Evolutionary conservation across 2,329 filamentous ascomycete species (phyloP), one percentile per base, ranked within the genome.

Genomic region (Xenoacremonium recifei): DNA sequence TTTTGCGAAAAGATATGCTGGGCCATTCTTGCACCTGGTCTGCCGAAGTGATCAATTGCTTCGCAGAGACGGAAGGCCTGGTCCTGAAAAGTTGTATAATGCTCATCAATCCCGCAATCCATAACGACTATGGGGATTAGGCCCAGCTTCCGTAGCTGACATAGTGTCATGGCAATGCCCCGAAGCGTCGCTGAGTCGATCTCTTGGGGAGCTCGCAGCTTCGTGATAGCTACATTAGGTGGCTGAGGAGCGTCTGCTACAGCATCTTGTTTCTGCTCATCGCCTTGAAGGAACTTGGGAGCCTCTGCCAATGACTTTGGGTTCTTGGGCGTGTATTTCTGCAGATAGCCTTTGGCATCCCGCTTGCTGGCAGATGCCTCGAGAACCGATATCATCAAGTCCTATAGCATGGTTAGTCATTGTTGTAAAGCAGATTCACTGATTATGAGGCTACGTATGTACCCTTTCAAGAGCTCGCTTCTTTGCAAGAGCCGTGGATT

Each of bases 321-420:
- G 5, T 57, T 53, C 36, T 63, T 62, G 55, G 52, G 58, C 50
- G 54, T 84, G 63, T 96, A 95, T 47, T 89, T 91, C 54, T 93
- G 86, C 13, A 99, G 76, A 61, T 96, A 99, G 27, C 88, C 84
- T 65, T 87, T 91, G 35, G 91, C 90, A 69, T 99, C 93, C 56
- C 93, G 83, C 66, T 91, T 95, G 0, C 92, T 96, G 5, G 91
- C 87, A 10, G 90, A 89, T 15, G 91, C 89, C 58, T 88, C 89
- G 21, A 99, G 74, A 4, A 97, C 80, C 13, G 89, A 91, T 21
- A 95, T 76, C 55, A 95, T 84, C 57, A 96, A 86, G 60, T 96
- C 89, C 85, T 90, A 18, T 15, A 19, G 21, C 7, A 25, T 17
- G 6, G 6, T 17, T 34, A 29, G 42, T 57, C 35, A 53, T 50